Evolutionary conservation across 2,329 filamentous ascomycete species (phyloP), one percentile per base, ranked within the genome.

Genomic region (Aspergillus sp.): DNA sequence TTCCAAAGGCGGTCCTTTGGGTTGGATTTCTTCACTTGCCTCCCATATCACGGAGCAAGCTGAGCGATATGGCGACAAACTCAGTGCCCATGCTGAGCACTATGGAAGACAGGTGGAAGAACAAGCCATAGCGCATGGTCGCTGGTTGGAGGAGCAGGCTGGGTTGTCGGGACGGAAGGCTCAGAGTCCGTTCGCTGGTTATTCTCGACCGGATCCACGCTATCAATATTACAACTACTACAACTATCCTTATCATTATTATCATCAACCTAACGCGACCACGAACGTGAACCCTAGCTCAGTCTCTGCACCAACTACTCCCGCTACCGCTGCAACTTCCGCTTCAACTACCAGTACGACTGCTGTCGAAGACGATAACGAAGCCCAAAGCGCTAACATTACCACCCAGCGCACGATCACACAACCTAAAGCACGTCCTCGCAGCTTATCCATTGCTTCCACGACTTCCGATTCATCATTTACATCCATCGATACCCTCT

Each of bases 51-150:
- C 57, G 12, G 61, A 67, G 44, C 66, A 68, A 47, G 67, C 65
- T 1, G 50, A 57, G 39, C 58, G 57, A 25, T 65, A 67, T 47
- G 65, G 66, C 9, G 61, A 64, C 42, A 61, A 60, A 48, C 57
- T 67, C 13, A 63, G 60, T 43, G 58, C 60, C 5, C 62, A 66
- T 19, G 66, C 67, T 5, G 59, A 65, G 44, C 53, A 65, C 44
- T 69, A 68, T 50, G 62, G 67, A 25, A 55, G 63, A 27, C 60
- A 66, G 49, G 62, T 70, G 1, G 68, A 72, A 55, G 63, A 68
- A 38, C 65, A 65, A 30, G 69, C 68, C 5, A 51, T 66, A 46
- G 60, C 64, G 3, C 65, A 64, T 53, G 65, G 63, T 30, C 60
- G 63, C 9, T 68, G 67, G 60, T 52, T 70, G 7, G 67, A 71